phyloP scores from a whole-genome alignment of 163 green algal genomes.

The Coccomyxa subellipsoidea region DNA sequence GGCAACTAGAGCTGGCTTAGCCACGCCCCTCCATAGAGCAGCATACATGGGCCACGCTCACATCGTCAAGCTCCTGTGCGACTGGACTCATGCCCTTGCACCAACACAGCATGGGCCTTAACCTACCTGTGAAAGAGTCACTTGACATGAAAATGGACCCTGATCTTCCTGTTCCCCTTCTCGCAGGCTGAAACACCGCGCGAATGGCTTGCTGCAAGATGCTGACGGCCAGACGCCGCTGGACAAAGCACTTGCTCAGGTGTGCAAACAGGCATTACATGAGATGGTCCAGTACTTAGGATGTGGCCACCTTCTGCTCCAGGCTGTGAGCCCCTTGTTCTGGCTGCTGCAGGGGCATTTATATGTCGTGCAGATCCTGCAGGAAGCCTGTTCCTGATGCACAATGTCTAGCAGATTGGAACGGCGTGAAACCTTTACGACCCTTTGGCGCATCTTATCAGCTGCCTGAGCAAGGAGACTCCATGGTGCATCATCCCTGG shows the following conservation, averaged over 20 bases:
- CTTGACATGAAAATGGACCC: no score
- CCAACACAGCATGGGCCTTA: no score
- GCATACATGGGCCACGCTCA: constrained; percentile 44
- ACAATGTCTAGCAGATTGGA: not conserved
- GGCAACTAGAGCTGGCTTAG: constrained; percentile 35
- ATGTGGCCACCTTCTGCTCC: no score
- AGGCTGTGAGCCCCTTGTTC: no score
- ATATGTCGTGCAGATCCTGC: not conserved
- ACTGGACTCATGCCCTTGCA: not conserved
- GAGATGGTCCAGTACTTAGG: no score
- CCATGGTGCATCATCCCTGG: no score
- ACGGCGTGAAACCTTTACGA: not conserved
- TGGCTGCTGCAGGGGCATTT: not conserved
- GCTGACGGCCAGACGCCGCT: constrained; percentile 57
- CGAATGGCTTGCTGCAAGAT: constrained; percentile 36
- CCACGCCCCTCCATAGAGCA: constrained; percentile 60
- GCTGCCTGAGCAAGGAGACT: no score
- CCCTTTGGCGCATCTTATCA: no score
- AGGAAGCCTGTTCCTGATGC: not conserved
- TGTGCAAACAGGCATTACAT: not conserved
- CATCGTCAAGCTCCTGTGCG: constrained; percentile 45
- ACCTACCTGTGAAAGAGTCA: no score
- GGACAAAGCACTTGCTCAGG: constrained; percentile 53
- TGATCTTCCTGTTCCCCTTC: not conserved
- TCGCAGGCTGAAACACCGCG: constrained; percentile 15